Base-by-base conservation (phyloP, 208 protist genomes). In the Wallacemonas sp. region DNA sequence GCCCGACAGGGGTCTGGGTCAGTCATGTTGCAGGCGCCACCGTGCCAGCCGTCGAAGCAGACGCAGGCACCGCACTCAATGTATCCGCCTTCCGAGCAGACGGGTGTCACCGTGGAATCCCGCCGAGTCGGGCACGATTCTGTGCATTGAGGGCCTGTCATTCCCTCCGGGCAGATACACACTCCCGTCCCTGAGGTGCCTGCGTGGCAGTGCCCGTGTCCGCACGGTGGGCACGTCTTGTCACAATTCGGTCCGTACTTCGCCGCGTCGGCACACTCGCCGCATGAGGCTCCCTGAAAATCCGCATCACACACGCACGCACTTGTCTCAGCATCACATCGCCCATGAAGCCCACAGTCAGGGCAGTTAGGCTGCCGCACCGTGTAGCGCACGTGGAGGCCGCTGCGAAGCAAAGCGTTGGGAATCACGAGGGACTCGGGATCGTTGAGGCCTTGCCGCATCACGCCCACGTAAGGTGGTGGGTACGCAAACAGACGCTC, bases 401-500 rank as follows among this genome's bases (percentile, higher is more conserved):
- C 46, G 1, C n/a, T 33, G 19, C 46, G 46, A n/a, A 54, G 26
- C 24, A 54, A 19, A 9, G 46, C 46, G 24, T n/a, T 13, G 24
- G 46, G 46, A 13, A 54, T 54, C 10, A 54, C 24, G 10, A 54
- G 46, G n/a, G 46, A 54, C 27, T 54, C 61, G n/a, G 63, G 37
- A 63, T 85, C 75, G 6, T 57, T 63, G 48, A 78, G 44, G 29
- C 68, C 65, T 37, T 73, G 17, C 26, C 79, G 74, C 41, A 75
- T 63, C 17, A 85, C 53, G 1, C 79, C 75, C 5, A 78, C 58
- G 10, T 58, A 61, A 19, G 64, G 58, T 15, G 79, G 42, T 13
- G 75, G 75, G 54, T 55, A 78, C 3, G 75, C 19, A 55, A 60
- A 55, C 19, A 64, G 63, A 5, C 38, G 19, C 8, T 29, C 19